These are phyloP conservation scores for Wickerhamiella spandovensis DNA, from an alignment of 805 yeast genomes.

Conservation along the genomic window DNA sequence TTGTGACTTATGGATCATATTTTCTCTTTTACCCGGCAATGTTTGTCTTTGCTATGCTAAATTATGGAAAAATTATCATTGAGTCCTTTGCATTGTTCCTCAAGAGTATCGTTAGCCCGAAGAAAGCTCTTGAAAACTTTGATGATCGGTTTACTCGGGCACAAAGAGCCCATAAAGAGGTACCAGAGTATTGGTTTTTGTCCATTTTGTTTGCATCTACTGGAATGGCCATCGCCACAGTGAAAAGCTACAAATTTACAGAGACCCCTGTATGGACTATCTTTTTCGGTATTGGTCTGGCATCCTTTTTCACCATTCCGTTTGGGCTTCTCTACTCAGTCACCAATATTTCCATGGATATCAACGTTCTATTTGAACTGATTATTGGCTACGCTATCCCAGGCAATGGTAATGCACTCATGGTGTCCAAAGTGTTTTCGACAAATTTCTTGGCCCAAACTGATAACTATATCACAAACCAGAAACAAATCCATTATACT, in stretches of 20 bases:
- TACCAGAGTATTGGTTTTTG: constrained; percentile 67
- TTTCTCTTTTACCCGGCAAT: constrained; percentile 45
- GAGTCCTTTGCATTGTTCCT: constrained; percentile 6
- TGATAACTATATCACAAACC: constrained; percentile 40
- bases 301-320: constrained; percentile 40
- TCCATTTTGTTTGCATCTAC: constrained; percentile 31
- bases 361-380: constrained; percentile 37
- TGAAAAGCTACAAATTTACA: constrained; percentile 23
- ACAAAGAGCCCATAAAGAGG: constrained; percentile 46
- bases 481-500: constrained; percentile 42
- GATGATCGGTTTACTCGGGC: constrained; percentile 46
- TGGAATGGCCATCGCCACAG: constrained; percentile 33
- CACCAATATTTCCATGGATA: constrained; percentile 36
- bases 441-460: constrained; percentile 54
- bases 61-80: constrained; percentile 26
- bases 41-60: constrained; percentile 34
- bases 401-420: constrained; percentile 42
- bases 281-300: constrained; percentile 40
- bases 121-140: constrained; percentile 22
- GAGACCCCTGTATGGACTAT: constrained; percentile 51
- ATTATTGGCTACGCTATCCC: constrained; percentile 45
- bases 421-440: constrained; percentile 39
- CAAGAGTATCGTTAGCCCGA: constrained; percentile 8
- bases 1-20: constrained; percentile 43
- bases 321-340: constrained; percentile 34